Conservation (phyloP, 495 filamentous ascomycete genomes). For the Penicillium daleae region DNA sequence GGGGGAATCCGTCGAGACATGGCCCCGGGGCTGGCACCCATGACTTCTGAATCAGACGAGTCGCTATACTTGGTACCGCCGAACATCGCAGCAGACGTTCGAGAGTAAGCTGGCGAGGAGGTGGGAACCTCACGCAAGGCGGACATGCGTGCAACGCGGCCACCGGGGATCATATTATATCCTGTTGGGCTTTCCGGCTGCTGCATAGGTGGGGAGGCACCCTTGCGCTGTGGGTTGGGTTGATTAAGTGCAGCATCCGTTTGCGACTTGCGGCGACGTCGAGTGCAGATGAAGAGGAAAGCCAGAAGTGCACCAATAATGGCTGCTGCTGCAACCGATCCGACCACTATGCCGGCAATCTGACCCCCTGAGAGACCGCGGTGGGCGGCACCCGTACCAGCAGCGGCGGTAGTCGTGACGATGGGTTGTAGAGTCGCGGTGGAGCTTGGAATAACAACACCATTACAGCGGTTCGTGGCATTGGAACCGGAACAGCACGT, state of each 20-base stretch:
- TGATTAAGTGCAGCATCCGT: constrained; percentile 78
- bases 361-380: constrained; percentile 74
- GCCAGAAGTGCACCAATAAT: constrained; percentile 66
- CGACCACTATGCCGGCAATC: constrained; percentile 90
- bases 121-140: constrained; percentile 77
- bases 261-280: constrained; percentile 61
- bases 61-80: constrained; percentile 62
- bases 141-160: constrained; percentile 93
- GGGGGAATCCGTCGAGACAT: constrained; percentile 61
- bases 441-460: constrained; percentile 74
- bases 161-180: constrained; percentile 78
- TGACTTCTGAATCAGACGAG: constrained; percentile 80
- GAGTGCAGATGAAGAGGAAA: constrained; percentile 61
- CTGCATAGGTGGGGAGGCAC: constrained; percentile 53
- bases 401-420: constrained; percentile 46
- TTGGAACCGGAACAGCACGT: constrained; percentile 91
- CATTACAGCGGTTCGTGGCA: constrained; percentile 66
- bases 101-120: constrained; percentile 60
- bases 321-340: constrained; percentile 72
- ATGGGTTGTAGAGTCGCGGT: constrained; percentile 69
- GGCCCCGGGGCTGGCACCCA: constrained; percentile 77
- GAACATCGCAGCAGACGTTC: constrained; percentile 44
- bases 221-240: constrained; percentile 74
- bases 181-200: constrained; percentile 52
- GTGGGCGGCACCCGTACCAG: constrained; percentile 19